Evolutionary conservation across 768 basidiomycete genomes (phyloP), one percentile per base, ranked within the genome.

Genomic region (Boletellus ananiceps): DNA sequence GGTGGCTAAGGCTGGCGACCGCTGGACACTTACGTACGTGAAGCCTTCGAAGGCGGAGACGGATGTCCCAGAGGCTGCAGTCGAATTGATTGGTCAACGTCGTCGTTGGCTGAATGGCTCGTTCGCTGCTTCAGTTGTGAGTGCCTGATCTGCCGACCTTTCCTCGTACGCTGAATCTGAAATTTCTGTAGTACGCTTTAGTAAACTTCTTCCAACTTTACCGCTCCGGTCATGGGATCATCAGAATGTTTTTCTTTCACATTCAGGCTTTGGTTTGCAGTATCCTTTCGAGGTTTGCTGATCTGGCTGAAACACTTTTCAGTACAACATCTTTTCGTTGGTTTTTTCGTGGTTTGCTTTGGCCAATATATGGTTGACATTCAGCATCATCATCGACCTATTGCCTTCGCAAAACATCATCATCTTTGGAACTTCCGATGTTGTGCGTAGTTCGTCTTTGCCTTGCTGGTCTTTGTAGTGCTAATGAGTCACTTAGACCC

Each of bases 181-280:
- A n/a, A 34, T 47, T 52, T 56, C 4, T 49, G 37, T 58, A 92
- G 84, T 95, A 95, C 69, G 84, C 92, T 6, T 70, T 96, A n/a
- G 86, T 92, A 61, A 88, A 95, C 70, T 97, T 95, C 74, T 90
- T 87, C 75, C 77, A 80, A 55, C 77, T 95, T 44, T 98, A 96
- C 70, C 79, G 77, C 57, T 92, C 89, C 25, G 80, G 84, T 12
- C 94, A 97, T 60, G 88, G 88, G 23, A 78, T 90, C 46, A 78
- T 95, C 55, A 84, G 95, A 62, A 91, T 98, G 88, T 86, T 98
- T 74, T 93, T 97, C 76, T 83, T 99, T 67, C 94, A 97, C 63
- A 61, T 99, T 40, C 95, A 98, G 69, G 93, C 84, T 36, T 50
- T 97, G 46, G 91, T 92, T 65, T 54, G 86, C 75, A 25, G 19